phyloP scores from a whole-genome alignment of 1,139 yeast species.

The Zhuliangozyma blackwelliae region DNA sequence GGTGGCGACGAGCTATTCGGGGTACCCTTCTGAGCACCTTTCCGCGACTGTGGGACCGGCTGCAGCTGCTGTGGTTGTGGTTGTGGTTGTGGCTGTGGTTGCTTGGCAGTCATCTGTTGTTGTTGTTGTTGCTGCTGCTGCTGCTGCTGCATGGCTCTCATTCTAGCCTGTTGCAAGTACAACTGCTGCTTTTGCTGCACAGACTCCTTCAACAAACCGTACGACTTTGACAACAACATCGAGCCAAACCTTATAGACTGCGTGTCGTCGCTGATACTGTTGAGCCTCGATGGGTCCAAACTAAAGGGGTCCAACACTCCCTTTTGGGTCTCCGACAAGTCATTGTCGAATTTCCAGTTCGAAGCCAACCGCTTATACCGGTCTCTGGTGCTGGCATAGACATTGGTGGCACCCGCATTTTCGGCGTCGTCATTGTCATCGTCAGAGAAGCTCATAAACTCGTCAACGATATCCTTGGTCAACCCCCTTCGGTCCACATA shows the following conservation, averaged over 20 bases:
- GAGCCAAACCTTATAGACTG: constrained; percentile 90
- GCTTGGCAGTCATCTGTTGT: constrained; percentile 12
- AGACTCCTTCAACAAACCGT: constrained; percentile 59
- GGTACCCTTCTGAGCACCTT: too few species aligned
- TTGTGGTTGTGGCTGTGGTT: constrained; percentile 34
- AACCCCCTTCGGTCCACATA: constrained; percentile 70
- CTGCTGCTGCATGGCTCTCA: constrained; percentile 43
- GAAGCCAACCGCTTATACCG: constrained; percentile 54
- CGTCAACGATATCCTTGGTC: constrained; percentile 30
- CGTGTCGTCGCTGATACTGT: constrained; percentile 80
- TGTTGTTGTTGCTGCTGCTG: constrained; percentile 28
- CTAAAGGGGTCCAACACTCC: constrained; percentile 54
- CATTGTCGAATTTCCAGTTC: constrained; percentile 74
- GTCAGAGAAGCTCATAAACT: constrained; percentile 30
- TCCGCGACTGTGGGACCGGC: constrained; percentile 1
- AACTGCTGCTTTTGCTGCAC: constrained; percentile 45
- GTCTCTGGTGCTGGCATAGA: constrained; percentile 59
- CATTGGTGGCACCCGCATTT: constrained; percentile 22
- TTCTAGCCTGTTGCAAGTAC: constrained; percentile 42
- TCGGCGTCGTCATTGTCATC: constrained; percentile 19
- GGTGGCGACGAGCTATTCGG: too few species aligned
- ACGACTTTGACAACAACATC: constrained; percentile 82
- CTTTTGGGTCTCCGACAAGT: constrained; percentile 44
- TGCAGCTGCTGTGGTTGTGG: constrained; percentile 4
- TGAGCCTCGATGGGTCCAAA: constrained; percentile 64